Evolutionary conservation across 148 eudicot species (phyloP), one percentile per base, ranked within the genome.

Genomic region (Rhododendron henanense): DNA sequence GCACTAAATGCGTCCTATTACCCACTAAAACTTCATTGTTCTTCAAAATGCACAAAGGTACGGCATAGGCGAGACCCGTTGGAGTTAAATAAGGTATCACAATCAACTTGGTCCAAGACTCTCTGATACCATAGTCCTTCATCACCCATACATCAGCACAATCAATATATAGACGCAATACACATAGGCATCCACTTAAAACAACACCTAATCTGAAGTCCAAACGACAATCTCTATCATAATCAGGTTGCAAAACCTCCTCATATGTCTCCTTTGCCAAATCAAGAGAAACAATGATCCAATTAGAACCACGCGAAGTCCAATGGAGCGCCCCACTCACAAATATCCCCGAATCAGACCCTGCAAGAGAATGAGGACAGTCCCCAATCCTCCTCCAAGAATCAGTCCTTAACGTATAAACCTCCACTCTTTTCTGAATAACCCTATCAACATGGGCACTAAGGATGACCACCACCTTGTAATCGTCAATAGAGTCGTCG

Each of bases 291-390:
- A 84, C 35, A 41, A 41, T 41, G 6, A 41, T 41, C 86, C 83
- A 0, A 73, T 9, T 16, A 44, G 45, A 14, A 84, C 45, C 0
- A 41, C 69, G 0, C 25, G 84, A 90, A 18, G 89, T 85, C 92
- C 93, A 93, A 86, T 93, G 94, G 63, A 93, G 90, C 84, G 87
- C 86, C 71, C 95, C 94, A 78, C 81, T 89, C 0, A 85, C 89
- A 84, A 67, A 84, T 31, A 79, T 61, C 33, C 94, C 93, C 8
- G 84, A 71, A 55, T 86, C 87, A 76, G 84, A 6, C 44, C 44
- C 6, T 45, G 0, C 84, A 83, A 86, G 78, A 77, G 85, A 86
- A 65, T 37, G 57, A 79, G 88, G 84, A 55, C 19, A 55, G 6
- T 3, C 61, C 6, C 61, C 0, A 3, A 55, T 16, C 61, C 61